These are phyloP conservation scores for Cordyceps cicadae DNA, from an alignment of 2,329 filamentous ascomycete species.

Conservation along the genomic window DNA sequence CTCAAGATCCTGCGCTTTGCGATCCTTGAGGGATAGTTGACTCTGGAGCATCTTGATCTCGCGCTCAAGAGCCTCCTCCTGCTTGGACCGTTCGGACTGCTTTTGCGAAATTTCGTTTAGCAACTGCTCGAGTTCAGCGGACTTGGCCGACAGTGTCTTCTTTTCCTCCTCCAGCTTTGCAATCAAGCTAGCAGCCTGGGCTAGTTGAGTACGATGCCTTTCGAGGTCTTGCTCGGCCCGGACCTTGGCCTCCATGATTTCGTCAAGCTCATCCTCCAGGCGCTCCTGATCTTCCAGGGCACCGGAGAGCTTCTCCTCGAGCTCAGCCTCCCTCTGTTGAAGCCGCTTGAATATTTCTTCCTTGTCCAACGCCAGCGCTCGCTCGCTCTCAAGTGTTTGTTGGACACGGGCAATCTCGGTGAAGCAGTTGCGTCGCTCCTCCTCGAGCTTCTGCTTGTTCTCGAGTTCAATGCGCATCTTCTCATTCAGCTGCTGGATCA, in stretches of 20 bases:
- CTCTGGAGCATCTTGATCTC: constrained; percentile 90
- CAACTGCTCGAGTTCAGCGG: constrained; percentile 61
- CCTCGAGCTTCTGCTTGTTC: constrained; percentile 73
- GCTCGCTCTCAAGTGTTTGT: constrained; percentile 89
- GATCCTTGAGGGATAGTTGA: constrained; percentile 79
- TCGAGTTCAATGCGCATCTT: constrained; percentile 71
- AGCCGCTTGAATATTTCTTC: constrained; percentile 98
- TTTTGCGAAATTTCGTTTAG: constrained; percentile 62
- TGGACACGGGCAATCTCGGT: constrained; percentile 83
- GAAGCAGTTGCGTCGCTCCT: constrained; percentile 81
- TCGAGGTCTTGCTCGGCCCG: constrained; percentile 79
- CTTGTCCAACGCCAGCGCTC: constrained; percentile 91
- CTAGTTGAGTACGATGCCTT: constrained; percentile 69
- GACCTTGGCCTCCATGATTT: constrained; percentile 80
- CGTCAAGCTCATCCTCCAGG: constrained; percentile 87
- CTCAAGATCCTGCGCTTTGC: constrained; percentile 83
- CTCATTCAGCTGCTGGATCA: constrained; percentile 78
- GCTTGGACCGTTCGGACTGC: constrained; percentile 64
- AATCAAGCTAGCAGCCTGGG: constrained; percentile 86
- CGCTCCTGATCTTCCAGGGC: constrained; percentile 91
- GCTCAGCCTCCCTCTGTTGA: constrained; percentile 80
- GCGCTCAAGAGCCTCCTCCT: constrained; percentile 68
- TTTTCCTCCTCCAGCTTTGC: constrained; percentile 81
- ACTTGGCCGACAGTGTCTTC: constrained; percentile 57
- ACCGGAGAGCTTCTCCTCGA: constrained; percentile 85